Conservation (phyloP, 1,139 yeast genomes). For the Lodderomyces metapsilosis region DNA sequence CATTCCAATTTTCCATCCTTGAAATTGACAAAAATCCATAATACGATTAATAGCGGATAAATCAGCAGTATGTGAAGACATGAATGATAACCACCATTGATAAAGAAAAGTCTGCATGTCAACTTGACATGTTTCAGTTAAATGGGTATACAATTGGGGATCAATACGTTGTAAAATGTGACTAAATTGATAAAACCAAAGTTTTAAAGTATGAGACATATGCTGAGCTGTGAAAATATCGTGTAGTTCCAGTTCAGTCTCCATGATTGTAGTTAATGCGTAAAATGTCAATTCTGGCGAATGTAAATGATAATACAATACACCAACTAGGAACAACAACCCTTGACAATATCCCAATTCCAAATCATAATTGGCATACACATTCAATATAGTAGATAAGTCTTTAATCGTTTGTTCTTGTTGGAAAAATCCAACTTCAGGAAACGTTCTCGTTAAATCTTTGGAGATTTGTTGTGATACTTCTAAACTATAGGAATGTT, state of each 20-base stretch:
- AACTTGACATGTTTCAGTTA: constrained; percentile 24
- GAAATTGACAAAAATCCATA: constrained; percentile 56
- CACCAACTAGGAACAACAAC: constrained; percentile 63
- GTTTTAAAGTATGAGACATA: constrained; percentile 55
- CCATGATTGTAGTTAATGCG: constrained; percentile 60
- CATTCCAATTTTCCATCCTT: constrained; percentile 65
- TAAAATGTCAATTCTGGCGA: constrained; percentile 50
- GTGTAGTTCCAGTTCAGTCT: constrained; percentile 55
- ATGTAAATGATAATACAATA: constrained; percentile 52
- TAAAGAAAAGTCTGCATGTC: constrained; percentile 47
- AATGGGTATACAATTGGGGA: constrained; percentile 45
- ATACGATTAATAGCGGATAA: constrained; percentile 47
- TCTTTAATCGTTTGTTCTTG: constrained; percentile 40
- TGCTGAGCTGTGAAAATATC: constrained; percentile 54
- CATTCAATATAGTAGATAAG: constrained; percentile 60
- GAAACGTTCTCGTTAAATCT: constrained; percentile 65
- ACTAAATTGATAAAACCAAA: constrained; percentile 56
- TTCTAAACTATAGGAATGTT: constrained; percentile 42
- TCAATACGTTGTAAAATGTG: constrained; percentile 40
- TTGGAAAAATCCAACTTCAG: constrained; percentile 52
- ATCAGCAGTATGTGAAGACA: constrained; percentile 60
- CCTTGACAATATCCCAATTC: constrained; percentile 78
- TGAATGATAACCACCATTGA: constrained; percentile 70
- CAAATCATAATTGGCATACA: constrained; percentile 65
- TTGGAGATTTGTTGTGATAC: constrained; percentile 56